Percentiles rank a stretch among this genome's conserved stretches.
Evolutionary conservation across 2,329 filamentous ascomycete species (phyloP).

Genomic region (Elsinoe fawcettii): DNA sequence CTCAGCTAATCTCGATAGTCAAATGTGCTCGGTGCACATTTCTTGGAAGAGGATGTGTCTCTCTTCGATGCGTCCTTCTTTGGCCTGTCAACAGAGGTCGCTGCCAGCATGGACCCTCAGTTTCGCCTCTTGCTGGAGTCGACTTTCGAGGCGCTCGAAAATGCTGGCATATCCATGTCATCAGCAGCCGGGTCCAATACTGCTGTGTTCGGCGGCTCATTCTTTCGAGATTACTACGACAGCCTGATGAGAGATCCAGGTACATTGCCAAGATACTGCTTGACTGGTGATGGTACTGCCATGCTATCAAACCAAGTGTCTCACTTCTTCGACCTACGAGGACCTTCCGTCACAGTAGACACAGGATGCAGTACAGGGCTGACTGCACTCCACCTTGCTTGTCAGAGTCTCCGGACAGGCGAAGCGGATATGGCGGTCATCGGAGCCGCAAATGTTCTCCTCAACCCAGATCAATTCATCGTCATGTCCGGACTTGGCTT

Average conservation of each 20-base stretch:
- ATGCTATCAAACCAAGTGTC: conserved; percentile 23
- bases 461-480: conserved; percentile 22
- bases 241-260: conserved; percentile 13
- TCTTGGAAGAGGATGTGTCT: conserved; percentile 19
- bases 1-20: neutral
- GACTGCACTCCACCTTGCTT: conserved; percentile 29
- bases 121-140: conserved; percentile 23
- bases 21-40: conserved; percentile 18
- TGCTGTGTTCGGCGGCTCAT: conserved; percentile 19
- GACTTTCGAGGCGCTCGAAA: conserved; percentile 21
- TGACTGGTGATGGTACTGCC: conserved; percentile 20
- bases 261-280: conserved; percentile 20
- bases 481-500: conserved; percentile 23
- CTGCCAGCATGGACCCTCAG: conserved; percentile 25
- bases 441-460: conserved; percentile 24
- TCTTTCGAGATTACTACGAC: conserved; percentile 20
- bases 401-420: conserved; percentile 25
- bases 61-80: conserved; percentile 27
- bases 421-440: conserved; percentile 13
- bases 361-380: conserved; percentile 42
- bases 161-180: conserved; percentile 14
- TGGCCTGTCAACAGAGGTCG: conserved; percentile 19
- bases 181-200: conserved; percentile 4
- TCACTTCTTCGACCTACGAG: conserved; percentile 22
- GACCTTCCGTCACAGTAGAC: conserved; percentile 28